Conservation (phyloP, 495 filamentous ascomycete species). For the Parathielavia hyrcaniae region DNA sequence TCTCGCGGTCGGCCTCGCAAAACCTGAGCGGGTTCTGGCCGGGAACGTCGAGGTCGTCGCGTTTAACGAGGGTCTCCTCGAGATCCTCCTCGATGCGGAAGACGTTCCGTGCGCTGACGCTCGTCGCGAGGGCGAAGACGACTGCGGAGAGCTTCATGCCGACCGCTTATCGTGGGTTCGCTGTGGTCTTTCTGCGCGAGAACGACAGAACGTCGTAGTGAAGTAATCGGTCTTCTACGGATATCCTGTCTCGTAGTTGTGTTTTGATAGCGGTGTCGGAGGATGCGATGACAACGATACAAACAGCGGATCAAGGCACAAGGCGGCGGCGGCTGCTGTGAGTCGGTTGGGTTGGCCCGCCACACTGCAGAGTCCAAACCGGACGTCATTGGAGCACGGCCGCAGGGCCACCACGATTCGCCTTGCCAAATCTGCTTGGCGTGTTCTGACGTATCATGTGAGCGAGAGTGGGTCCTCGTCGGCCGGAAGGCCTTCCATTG, state of each 20-base stretch:
- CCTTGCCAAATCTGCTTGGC: no score
- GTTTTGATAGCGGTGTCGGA: no score
- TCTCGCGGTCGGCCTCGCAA: slow-evolving; percentile 56
- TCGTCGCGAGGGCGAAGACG: slow-evolving; percentile 35
- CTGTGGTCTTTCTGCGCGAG: not conserved
- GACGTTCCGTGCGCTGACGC: slow-evolving; percentile 38
- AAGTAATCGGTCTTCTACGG: not conserved
- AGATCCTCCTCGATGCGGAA: slow-evolving; percentile 31
- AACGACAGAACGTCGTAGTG: not conserved
- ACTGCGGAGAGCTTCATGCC: slow-evolving; percentile 41
- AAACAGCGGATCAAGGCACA: slow-evolving; percentile 4
- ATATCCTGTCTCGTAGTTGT: not conserved
- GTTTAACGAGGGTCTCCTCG: slow-evolving; percentile 30
- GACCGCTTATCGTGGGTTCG: slow-evolving; percentile 17
- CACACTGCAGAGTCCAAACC: slow-evolving; percentile 11
- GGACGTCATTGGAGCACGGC: slow-evolving; percentile 19
- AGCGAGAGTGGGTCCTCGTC: slow-evolving; percentile 6
- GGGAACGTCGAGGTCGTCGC: slow-evolving; percentile 51
- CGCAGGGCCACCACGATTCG: slow-evolving; percentile 2
- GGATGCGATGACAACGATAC: slow-evolving; percentile 3
- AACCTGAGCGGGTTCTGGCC: slow-evolving; percentile 71
- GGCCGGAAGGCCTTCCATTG: no score
- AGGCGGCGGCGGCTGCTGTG: slow-evolving; percentile 3
- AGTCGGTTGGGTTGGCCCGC: slow-evolving; percentile 12
- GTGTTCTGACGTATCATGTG: slow-evolving; percentile 19